Conservation (phyloP, 176 grass and related monocot species). For the Hordeum vulgare region DNA sequence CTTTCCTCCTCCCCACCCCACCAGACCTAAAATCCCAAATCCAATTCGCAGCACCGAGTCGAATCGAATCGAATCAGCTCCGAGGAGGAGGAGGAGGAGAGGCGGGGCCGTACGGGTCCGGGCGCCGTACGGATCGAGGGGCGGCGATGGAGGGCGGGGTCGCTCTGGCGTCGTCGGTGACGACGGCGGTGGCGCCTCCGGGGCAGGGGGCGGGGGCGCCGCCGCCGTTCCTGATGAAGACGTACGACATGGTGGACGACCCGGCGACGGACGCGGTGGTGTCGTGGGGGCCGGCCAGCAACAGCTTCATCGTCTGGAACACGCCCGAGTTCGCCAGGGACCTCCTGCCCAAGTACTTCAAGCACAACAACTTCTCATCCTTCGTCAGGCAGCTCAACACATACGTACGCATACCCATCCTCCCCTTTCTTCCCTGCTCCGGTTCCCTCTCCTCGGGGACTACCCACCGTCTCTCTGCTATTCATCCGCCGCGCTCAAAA, state of each 20-base stretch:
- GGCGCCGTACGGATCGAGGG: slow-evolving; percentile 8
- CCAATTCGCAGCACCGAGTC: not conserved
- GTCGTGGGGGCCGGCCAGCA: slow-evolving; percentile 66
- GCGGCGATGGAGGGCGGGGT: slow-evolving; percentile 23
- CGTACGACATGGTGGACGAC: slow-evolving; percentile 95
- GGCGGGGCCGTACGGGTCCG: not conserved
- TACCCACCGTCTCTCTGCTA: not conserved
- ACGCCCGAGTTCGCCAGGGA: slow-evolving; percentile 86
- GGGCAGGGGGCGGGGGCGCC: slow-evolving; percentile 20
- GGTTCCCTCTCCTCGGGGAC: too few relatives aligned
- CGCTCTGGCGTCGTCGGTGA: slow-evolving; percentile 7
- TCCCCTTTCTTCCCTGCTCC: too few relatives aligned
- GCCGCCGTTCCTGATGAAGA: slow-evolving; percentile 81
- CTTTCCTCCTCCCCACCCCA: not conserved
- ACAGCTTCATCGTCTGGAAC: slow-evolving; percentile 93
- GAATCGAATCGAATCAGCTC: not conserved
- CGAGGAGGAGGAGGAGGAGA: too few relatives aligned
- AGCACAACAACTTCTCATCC: slow-evolving; percentile 92
- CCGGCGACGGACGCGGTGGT: slow-evolving; percentile 60
- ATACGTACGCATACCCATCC: slow-evolving; percentile 22
- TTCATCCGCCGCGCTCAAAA: not conserved
- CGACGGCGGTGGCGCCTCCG: slow-evolving; percentile 1
- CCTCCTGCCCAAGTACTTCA: slow-evolving; percentile 94
- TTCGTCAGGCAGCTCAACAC: slow-evolving; percentile 95
- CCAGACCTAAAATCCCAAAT: not conserved